phyloP scores from a whole-genome alignment of 352 stramenopile genomes.

The Elongisporangium anandrum region DNA sequence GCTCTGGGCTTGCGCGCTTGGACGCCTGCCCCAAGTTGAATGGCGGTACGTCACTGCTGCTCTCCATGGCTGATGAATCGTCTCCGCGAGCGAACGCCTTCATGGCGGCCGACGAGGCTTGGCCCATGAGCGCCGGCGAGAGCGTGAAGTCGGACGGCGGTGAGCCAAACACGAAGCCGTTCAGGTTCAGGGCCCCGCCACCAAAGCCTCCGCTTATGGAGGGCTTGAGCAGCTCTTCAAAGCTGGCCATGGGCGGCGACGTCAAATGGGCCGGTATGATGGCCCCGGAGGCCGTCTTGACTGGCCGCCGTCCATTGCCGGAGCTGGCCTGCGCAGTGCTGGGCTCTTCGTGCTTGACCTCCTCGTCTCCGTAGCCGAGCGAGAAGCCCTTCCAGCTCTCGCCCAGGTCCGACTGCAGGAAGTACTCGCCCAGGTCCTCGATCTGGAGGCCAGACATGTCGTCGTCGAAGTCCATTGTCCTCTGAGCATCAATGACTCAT shows the following conservation, averaged over 20 bases:
- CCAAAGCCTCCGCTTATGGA: constrained; percentile 11
- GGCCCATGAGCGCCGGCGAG: constrained; percentile 17
- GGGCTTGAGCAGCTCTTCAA: constrained; percentile 38
- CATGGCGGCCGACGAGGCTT: constrained; percentile 11
- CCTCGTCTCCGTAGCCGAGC: constrained; percentile 57
- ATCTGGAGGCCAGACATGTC: constrained; percentile 74
- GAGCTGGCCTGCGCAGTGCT: constrained; percentile 6
- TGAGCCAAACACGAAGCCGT: constrained; percentile 19
- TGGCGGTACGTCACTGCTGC: constrained; percentile 21
- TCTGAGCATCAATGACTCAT: not conserved
- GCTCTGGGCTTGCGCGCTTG: no score
- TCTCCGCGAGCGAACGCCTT: constrained; percentile 6
- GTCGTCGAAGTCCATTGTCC: constrained; percentile 55
- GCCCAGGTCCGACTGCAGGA: constrained; percentile 50
- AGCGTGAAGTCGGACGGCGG: constrained; percentile 24
- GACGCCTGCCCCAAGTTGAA: constrained; percentile 26
- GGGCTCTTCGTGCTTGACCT: not conserved
- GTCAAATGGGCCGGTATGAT: constrained; percentile 19
- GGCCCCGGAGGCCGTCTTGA: constrained; percentile 6
- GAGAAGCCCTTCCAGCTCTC: constrained; percentile 74
- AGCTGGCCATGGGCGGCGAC: constrained; percentile 35
- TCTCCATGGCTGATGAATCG: not conserved
- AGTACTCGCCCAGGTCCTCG: constrained; percentile 70
- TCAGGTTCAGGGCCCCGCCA: not conserved
- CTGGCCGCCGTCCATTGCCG: constrained; percentile 9